Base-by-base conservation (phyloP, 75 land plant genomes). In the Cupressus sempervirens region DNA sequence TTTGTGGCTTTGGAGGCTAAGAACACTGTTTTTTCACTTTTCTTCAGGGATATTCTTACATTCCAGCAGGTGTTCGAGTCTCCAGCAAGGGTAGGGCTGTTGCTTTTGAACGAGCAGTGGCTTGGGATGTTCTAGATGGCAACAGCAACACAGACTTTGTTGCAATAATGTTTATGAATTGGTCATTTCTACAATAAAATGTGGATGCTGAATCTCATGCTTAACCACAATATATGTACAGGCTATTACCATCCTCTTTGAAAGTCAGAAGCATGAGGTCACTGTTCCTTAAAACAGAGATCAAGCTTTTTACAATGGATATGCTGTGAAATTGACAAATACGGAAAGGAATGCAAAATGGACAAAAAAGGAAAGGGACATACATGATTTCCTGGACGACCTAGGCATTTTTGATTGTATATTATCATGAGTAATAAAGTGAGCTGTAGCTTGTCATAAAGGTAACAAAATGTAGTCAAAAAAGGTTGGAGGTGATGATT, bases 101-200 rank as follows among this genome's bases (percentile, higher is more conserved):
- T 40, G 87, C 86, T 53, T 86, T 54, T 83, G 87, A 86, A 26
- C 67, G 87, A 38, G 87, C 87, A 84, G 74, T 86, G 67, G 87
- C 87, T 34, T 86, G 87, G 87, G 85, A 86, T 41, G 76, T 86
- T 56, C 16, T 84, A 86, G 87, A 84, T 45, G 46, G 50, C 30
- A 62, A 80, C 18, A 58, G 34, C n/a, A 26, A 45, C 81, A 41
- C 40, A 45, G 43, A 72, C 79, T 12, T 79, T 79, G 85, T 84
- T 34, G 83, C 85, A 10, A 80, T 52, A 32, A 85, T 89, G 72
- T 89, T 89, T 86, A 84, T 88, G 86, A 89, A 89, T 80, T 89
- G 90, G 90, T 89, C 90, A 70, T 89, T 89, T 77, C 65, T 88
- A 70, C 79, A 65, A 11, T 87, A 87, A 86, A 46, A 81, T 52